Conservation (phyloP, 2,329 filamentous ascomycete species). For the Epicoccum sorghinum region DNA sequence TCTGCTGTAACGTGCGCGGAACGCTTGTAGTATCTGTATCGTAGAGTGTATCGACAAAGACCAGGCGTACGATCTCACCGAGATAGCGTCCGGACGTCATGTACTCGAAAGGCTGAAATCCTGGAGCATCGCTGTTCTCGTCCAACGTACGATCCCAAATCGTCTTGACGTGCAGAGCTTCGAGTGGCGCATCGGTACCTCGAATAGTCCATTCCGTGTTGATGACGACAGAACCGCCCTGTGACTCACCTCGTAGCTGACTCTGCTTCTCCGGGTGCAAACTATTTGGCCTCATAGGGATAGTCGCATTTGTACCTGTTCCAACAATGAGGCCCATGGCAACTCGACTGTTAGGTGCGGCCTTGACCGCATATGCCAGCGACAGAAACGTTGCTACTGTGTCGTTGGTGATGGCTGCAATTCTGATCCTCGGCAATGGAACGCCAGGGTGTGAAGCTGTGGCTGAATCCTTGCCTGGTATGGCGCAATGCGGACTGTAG, state of each 20-base stretch:
- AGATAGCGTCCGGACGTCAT: conserved; percentile 82
- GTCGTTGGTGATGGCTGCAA: conserved; percentile 81
- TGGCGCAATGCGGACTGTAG: conserved; percentile 62
- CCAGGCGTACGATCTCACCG: conserved; percentile 75
- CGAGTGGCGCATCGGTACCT: conserved; percentile 71
- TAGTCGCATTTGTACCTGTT: conserved; percentile 81
- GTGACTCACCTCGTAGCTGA: conserved; percentile 36
- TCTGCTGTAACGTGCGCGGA: conserved; percentile 55
- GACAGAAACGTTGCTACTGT: conserved; percentile 80
- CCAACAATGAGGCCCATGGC: conserved; percentile 83
- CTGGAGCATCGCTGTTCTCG: conserved; percentile 68
- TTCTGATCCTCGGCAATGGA: conserved; percentile 67
- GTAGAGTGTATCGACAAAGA: conserved; percentile 65
- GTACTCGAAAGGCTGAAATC: conserved; percentile 83
- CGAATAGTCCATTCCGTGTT: conserved; percentile 88
- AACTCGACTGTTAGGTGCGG: conserved; percentile 66
- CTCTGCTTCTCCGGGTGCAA: conserved; percentile 68
- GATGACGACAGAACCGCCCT: conserved; percentile 70
- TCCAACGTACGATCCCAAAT: conserved; percentile 74
- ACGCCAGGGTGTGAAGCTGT: conserved; percentile 18
- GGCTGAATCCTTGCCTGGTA: conserved; percentile 34
- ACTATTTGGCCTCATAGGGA: conserved; percentile 68
- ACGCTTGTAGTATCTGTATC: conserved; percentile 35
- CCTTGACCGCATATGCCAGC: conserved; percentile 73
- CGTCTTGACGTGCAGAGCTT: conserved; percentile 67